Percentiles rank a stretch among this genome's conserved stretches.
phyloP scores from a whole-genome alignment of 2,329 filamentous ascomycete species.

The Macrophomina phaseolina region DNA sequence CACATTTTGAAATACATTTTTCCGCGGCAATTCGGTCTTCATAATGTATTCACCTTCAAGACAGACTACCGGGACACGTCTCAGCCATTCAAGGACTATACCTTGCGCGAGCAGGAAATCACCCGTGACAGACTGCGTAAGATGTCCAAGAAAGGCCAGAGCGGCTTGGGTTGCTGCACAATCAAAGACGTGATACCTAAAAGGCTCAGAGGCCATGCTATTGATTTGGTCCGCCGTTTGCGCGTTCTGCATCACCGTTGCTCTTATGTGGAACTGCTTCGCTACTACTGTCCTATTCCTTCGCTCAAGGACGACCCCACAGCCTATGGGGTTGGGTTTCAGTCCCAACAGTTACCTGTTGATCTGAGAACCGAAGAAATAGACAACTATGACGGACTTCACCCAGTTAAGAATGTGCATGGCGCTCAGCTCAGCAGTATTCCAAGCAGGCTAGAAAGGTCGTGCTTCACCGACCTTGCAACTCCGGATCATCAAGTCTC shows the following conservation, averaged over 20 bases:
- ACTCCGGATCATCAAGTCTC: constrained; percentile 74
- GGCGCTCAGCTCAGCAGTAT: neutral
- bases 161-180: constrained; percentile 35
- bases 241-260: constrained; percentile 75
- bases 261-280: constrained; percentile 77
- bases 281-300: constrained; percentile 70
- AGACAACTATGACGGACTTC: neutral
- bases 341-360: neutral
- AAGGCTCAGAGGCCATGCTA: constrained; percentile 68
- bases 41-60: constrained; percentile 85
- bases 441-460: neutral
- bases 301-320: neutral
- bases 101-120: constrained; percentile 83
- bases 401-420: neutral
- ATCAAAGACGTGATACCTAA: constrained; percentile 60
- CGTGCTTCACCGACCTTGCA: constrained; percentile 67
- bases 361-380: neutral
- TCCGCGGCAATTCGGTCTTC: constrained; percentile 84
- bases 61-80: constrained; percentile 69
- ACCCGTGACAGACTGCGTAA: constrained; percentile 26
- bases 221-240: constrained; percentile 68
- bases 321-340: neutral
- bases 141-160: constrained; percentile 34
- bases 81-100: constrained; percentile 83
- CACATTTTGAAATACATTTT: constrained; percentile 93